Conservation (phyloP, 768 basidiomycete species). For the Lactifluus rugatus region DNA sequence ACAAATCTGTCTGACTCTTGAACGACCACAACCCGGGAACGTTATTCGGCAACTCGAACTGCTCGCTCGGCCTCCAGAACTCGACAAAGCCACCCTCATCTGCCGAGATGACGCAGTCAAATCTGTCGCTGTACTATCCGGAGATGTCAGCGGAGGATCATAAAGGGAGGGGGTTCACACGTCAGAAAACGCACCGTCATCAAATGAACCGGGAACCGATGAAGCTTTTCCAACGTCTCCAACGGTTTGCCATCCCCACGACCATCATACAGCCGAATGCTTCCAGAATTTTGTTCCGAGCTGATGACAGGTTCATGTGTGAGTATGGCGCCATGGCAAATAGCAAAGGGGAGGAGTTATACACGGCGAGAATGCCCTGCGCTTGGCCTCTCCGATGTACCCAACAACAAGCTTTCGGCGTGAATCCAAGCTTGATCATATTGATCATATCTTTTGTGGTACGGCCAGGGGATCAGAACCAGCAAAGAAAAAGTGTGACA, state of each 20-base stretch:
- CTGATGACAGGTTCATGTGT: slow-evolving; percentile 32
- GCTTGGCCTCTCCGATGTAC: slow-evolving; percentile 85
- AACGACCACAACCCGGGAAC: slow-evolving; percentile 77
- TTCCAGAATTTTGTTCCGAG: slow-evolving; percentile 65
- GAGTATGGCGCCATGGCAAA: not conserved
- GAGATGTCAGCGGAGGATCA: not conserved
- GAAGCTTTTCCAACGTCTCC: slow-evolving; percentile 65
- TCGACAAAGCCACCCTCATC: slow-evolving; percentile 94
- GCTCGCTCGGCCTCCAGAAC: slow-evolving; percentile 89
- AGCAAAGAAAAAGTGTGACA: not conserved
- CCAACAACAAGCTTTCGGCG: slow-evolving; percentile 89
- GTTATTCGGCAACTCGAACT: slow-evolving; percentile 75
- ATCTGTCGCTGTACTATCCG: slow-evolving; percentile 76
- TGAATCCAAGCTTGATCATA: slow-evolving; percentile 83
- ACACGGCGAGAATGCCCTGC: slow-evolving; percentile 84
- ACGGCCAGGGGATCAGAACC: not conserved
- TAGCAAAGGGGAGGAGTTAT: slow-evolving; percentile 1
- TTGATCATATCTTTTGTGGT: slow-evolving; percentile 91
- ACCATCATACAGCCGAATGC: slow-evolving; percentile 85
- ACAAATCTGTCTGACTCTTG: slow-evolving; percentile 87
- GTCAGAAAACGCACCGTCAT: slow-evolving; percentile 46
- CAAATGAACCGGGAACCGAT: slow-evolving; percentile 82
- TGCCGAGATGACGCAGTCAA: slow-evolving; percentile 86
- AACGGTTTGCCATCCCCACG: slow-evolving; percentile 76
- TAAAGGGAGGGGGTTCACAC: not conserved